Conservation (phyloP, 345 rosid genomes). For the Physaria fendleri region DNA sequence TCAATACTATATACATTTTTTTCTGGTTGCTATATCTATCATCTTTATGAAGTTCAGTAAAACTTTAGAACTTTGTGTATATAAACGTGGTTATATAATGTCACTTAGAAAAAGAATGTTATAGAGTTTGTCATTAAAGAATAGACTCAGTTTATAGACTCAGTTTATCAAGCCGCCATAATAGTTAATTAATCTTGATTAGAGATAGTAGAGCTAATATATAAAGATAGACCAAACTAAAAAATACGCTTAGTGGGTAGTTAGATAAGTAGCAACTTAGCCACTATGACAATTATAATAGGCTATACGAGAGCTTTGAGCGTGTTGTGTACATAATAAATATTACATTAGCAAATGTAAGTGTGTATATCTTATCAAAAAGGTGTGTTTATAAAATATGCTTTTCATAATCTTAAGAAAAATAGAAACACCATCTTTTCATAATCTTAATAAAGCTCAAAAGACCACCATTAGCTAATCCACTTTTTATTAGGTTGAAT, state of each 20-base stretch:
- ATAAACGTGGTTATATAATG: slow-evolving; percentile 8
- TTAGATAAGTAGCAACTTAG: slow-evolving; percentile 25
- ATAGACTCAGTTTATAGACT: slow-evolving; percentile 6
- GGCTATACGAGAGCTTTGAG: neutral
- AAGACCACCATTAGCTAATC: too few relatives aligned
- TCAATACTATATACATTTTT: neutral
- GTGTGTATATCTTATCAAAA: neutral
- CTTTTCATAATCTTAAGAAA: neutral
- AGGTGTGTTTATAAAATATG: neutral
- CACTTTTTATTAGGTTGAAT: neutral
- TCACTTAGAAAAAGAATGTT: neutral
- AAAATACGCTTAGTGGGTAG: slow-evolving; percentile 24
- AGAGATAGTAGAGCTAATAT: slow-evolving; percentile 1
- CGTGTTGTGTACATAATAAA: neutral
- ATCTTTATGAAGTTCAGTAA: slow-evolving; percentile 13
- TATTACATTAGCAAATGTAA: neutral
- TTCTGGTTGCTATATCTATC: slow-evolving; percentile 10
- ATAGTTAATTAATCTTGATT: slow-evolving; percentile 1
- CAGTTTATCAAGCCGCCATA: slow-evolving; percentile 17
- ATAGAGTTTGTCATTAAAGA: slow-evolving; percentile 10
- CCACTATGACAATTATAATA: slow-evolving; percentile 10
- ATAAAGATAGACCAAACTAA: neutral
- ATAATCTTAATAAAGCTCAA: neutral
- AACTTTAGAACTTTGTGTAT: neutral
- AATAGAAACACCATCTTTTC: neutral